Percentiles rank a stretch among this genome's conserved stretches.
phyloP scores from a whole-genome alignment of 495 filamentous ascomycete genomes.

The Delitschia confertaspora region DNA sequence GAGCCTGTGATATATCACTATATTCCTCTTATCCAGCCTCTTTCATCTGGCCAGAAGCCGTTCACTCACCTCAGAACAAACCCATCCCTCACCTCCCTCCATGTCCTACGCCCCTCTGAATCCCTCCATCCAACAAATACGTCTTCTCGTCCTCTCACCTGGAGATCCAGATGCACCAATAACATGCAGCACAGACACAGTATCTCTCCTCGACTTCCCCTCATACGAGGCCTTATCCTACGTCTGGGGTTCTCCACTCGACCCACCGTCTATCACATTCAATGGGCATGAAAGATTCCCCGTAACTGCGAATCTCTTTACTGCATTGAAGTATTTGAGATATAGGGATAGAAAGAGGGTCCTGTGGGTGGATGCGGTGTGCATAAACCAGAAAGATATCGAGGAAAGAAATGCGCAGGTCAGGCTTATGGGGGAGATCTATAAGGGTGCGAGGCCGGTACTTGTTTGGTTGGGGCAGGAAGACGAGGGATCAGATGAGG shows the following conservation, averaged over 20 bases:
- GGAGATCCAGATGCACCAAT: too few species aligned
- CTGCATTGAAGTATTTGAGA: neutral
- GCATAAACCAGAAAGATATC: neutral
- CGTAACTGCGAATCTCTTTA: neutral
- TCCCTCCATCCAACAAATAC: too few species aligned
- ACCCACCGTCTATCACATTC: neutral
- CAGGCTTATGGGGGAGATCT: neutral
- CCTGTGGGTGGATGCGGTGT: slow-evolving; percentile 1
- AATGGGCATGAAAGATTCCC: neutral
- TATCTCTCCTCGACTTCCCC: too few species aligned
- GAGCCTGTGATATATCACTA: too few species aligned
- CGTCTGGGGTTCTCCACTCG: neutral
- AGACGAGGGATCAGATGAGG: neutral
- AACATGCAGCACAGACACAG: too few species aligned
- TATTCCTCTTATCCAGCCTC: too few species aligned
- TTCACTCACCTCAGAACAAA: too few species aligned
- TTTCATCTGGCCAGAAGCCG: too few species aligned
- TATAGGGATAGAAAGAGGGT: neutral
- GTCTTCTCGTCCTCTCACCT: too few species aligned
- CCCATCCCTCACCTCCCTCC: too few species aligned
- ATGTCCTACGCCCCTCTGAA: too few species aligned
- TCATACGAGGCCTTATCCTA: neutral
- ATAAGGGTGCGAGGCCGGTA: neutral
- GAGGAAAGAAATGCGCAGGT: neutral
- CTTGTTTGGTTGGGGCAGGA: neutral